Base-by-base conservation (phyloP, 108 stramenopile genomes). In the Schizochytrium sp. region DNA sequence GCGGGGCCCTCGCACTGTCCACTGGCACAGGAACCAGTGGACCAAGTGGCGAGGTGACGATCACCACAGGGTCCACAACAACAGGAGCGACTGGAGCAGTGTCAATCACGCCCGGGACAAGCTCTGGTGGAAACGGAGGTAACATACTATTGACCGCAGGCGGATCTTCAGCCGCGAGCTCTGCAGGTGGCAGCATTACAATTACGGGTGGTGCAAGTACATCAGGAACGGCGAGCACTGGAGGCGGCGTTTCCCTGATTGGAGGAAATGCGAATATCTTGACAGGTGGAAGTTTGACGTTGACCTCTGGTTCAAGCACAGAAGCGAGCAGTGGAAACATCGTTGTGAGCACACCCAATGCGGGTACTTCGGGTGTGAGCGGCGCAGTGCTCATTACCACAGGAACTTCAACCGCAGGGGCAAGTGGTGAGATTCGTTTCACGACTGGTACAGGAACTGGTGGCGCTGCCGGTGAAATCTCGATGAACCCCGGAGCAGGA, bases 371-470 rank as follows among this genome's bases (percentile, higher is more conserved):
- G 6, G 76, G 76, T 16, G 76, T 83, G n/a, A 53, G 48, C 48
- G 76, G 76, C 2, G 76, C 76, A 23, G 25, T 83, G 25, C 19
- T 28, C 18, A 47, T 83, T 0, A 53, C 45, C 19, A 53, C 76
- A 16, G 76, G 76, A n/a, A 28, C 76, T 12, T 83, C 76, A 12
- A 83, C 3, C 45, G 23, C 16, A 5, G 87, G 87, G 14, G 19
- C 28, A 19, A 44, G 21, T 6, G 87, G 87, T 10, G 44, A 45
- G 6, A 57, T 91, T 18, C 48, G 63, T 6, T 76, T 93, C 53
- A 87, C 89, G 14, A 48, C 87, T 5, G 92, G 92, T 44, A n/a
- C 72, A 48, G 28, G 55, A 6, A 63, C 34, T 21, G 92, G 44
- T 0, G 87, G 87, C 5, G 34, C 5, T 6, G 45, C 48, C 18